Evolutionary conservation across 495 filamentous ascomycete species (phyloP).

Genomic region (Aspergillus saccharolyticus): DNA sequence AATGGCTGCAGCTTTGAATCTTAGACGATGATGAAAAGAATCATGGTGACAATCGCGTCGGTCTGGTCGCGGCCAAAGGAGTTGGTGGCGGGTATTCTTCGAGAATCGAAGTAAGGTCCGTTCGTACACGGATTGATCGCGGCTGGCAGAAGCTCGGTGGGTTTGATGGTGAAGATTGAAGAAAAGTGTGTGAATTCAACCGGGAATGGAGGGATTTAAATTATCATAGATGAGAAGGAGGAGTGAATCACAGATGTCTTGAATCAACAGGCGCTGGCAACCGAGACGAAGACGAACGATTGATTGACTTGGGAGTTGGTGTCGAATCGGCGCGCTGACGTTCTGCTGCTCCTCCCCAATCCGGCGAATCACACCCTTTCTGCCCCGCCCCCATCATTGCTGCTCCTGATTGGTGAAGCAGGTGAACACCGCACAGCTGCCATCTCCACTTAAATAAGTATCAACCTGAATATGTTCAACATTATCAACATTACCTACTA

Average conservation of each 20-base stretch:
- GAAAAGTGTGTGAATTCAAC: neutral
- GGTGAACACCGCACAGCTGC: no score
- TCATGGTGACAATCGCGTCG: neutral
- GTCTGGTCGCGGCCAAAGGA: neutral
- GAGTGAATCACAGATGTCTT: no score
- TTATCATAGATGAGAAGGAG: no score
- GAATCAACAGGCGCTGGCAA: no score
- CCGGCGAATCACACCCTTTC: neutral
- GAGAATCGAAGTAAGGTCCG: neutral
- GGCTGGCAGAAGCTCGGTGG: neutral
- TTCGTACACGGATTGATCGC: neutral
- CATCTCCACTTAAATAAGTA: no score
- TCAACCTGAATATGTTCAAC: no score
- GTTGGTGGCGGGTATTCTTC: neutral
- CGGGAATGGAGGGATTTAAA: no score
- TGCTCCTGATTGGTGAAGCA: neutral
- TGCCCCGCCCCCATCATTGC: neutral
- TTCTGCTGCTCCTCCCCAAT: neutral
- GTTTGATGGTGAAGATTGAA: neutral
- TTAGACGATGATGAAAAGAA: neutral
- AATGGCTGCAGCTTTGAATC: conserved; percentile 7
- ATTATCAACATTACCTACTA: no score
- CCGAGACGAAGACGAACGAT: no score
- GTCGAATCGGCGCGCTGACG: conserved; percentile 3
- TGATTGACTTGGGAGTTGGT: no score